These are phyloP conservation scores for Fusarium humuli DNA, from an alignment of 2,329 filamentous ascomycete genomes.

Conservation along the genomic window DNA sequence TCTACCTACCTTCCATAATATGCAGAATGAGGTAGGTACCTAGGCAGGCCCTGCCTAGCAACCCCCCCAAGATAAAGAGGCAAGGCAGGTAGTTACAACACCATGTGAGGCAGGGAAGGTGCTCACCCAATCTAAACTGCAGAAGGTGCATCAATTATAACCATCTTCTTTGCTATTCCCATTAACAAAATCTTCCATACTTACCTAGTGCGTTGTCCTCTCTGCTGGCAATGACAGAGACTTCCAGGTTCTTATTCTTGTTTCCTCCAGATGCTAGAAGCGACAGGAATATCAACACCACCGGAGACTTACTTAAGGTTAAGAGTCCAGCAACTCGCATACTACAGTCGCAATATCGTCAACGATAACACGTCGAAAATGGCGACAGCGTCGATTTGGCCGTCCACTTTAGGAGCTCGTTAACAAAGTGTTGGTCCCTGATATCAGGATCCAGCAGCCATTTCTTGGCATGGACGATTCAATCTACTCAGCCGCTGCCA, in stretches of 20 bases:
- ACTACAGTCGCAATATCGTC: neutral
- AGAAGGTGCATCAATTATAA: neutral
- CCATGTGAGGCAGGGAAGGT: neutral
- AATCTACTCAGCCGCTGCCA: constrained; percentile 40
- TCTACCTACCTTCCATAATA: neutral
- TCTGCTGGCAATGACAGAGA: neutral
- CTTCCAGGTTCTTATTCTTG: neutral
- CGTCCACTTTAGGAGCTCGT: neutral
- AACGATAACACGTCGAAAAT: neutral
- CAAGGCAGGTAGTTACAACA: neutral
- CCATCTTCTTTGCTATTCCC: neutral
- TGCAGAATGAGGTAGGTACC: neutral
- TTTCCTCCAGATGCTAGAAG: neutral
- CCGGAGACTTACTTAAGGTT: neutral
- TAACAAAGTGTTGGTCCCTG: constrained; percentile 2
- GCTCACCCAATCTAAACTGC: neutral
- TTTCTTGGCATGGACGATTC: constrained; percentile 34
- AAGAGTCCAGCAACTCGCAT: neutral
- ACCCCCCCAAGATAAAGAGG: neutral
- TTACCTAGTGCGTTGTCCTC: neutral
- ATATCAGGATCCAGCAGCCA: neutral
- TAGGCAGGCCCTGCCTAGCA: neutral
- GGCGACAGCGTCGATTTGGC: neutral
- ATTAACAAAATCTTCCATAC: neutral
- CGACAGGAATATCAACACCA: neutral